Evolutionary conservation across 192 early-diverging fungal species (phyloP).

Genomic region (Glomus cerebriforme): DNA sequence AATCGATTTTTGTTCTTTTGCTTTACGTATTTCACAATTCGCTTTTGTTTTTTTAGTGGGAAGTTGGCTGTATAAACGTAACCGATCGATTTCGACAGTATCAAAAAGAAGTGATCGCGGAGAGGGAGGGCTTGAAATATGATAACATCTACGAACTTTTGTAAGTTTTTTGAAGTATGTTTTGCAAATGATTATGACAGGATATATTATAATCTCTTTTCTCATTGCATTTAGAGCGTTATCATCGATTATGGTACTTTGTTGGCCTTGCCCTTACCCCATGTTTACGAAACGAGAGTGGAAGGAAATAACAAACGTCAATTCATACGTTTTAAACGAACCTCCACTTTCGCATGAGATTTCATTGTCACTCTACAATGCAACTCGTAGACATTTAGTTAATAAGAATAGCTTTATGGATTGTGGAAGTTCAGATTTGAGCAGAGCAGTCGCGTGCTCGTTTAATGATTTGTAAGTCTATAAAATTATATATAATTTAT

Average conservation of each 20-base stretch:
- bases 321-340: constrained; percentile 32
- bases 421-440: constrained; percentile 30
- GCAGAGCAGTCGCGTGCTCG: constrained; percentile 19
- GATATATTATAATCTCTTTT: constrained; percentile 26
- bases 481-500: constrained; percentile 17
- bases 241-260: constrained; percentile 36
- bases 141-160: constrained; percentile 1
- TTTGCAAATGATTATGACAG: constrained; percentile 8
- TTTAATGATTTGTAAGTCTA: constrained; percentile 37
- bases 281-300: constrained; percentile 34
- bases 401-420: constrained; percentile 30
- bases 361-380: constrained; percentile 26
- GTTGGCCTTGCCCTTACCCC: constrained; percentile 30
- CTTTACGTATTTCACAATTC: constrained; percentile 12
- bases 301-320: constrained; percentile 26
- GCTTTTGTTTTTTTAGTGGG: constrained; percentile 16
- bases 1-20: constrained; percentile 1
- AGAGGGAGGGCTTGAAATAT: constrained; percentile 9
- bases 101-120: constrained; percentile 1
- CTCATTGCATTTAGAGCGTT: constrained; percentile 35
- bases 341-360: constrained; percentile 30
- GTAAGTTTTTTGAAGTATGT: constrained; percentile 15
- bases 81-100: constrained; percentile 18
- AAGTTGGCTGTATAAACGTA: not conserved
- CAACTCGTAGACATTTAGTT: constrained; percentile 31